These are phyloP conservation scores for Aspergillus brunneoviolaceus DNA, from an alignment of 2,329 filamentous ascomycete genomes.

Conservation along the genomic window DNA sequence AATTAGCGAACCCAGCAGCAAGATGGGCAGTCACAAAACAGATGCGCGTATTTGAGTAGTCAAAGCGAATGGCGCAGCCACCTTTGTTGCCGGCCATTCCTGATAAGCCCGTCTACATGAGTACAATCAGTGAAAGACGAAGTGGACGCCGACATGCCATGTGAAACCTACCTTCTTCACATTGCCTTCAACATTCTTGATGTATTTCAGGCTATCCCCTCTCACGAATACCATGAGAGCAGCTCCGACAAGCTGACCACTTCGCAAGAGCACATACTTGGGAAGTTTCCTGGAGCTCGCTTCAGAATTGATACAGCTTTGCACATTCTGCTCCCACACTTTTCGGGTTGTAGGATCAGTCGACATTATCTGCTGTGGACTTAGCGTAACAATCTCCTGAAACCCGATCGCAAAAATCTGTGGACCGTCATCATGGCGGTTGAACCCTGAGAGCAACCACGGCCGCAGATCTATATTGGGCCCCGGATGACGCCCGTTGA, in stretches of 20 bases:
- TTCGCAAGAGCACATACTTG: slow-evolving; percentile 84
- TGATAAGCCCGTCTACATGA: slow-evolving; percentile 71
- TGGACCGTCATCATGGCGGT: slow-evolving; percentile 62
- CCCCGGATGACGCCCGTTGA: slow-evolving; percentile 83
- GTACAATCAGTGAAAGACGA: not conserved
- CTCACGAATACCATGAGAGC: slow-evolving; percentile 90
- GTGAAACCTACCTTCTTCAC: slow-evolving; percentile 70
- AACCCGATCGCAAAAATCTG: slow-evolving; percentile 90
- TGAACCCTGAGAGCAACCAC: slow-evolving; percentile 72
- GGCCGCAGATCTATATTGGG: slow-evolving; percentile 75
- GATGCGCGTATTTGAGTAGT: slow-evolving; percentile 87
- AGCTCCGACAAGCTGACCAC: slow-evolving; percentile 91
- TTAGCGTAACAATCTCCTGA: slow-evolving; percentile 97
- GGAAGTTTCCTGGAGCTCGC: slow-evolving; percentile 65
- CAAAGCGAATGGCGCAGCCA: slow-evolving; percentile 91
- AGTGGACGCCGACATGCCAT: slow-evolving; percentile 31
- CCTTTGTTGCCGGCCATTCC: slow-evolving; percentile 98
- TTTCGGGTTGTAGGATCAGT: slow-evolving; percentile 85
- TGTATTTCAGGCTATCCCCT: slow-evolving; percentile 69
- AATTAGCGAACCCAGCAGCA: slow-evolving; percentile 93
- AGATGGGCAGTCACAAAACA: slow-evolving; percentile 97
- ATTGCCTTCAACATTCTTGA: slow-evolving; percentile 95
- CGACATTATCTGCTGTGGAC: slow-evolving; percentile 98
- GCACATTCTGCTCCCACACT: slow-evolving; percentile 82
- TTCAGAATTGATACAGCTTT: slow-evolving; percentile 70